Evolutionary conservation across 768 basidiomycete genomes (phyloP).

Genomic region (Peribolospora kevripleyi): DNA sequence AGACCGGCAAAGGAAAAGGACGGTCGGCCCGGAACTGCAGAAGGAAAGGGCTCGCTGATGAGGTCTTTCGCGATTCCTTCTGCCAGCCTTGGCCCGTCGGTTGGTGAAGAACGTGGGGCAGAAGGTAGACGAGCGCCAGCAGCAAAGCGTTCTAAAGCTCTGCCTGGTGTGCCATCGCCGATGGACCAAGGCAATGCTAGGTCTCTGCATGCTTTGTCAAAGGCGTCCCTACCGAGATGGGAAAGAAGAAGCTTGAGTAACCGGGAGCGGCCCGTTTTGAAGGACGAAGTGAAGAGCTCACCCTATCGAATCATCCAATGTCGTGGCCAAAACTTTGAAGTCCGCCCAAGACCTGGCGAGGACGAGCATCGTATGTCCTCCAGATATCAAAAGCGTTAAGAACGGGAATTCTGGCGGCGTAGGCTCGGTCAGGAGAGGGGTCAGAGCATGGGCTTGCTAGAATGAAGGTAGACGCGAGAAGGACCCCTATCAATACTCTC

Average conservation of each 20-base stretch:
- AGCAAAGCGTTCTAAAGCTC: conserved; percentile 46
- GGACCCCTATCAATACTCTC: background rate
- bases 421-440: conserved; percentile 35
- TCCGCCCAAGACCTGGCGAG: conserved; percentile 26
- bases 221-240: conserved; percentile 25
- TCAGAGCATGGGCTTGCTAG: conserved; percentile 80
- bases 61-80: conserved; percentile 4
- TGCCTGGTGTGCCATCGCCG: conserved; percentile 27
- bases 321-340: background rate
- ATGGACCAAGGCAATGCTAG: conserved; percentile 39
- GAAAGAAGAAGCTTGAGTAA: background rate
- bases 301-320: background rate
- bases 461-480: no score
- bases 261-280: background rate
- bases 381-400: conserved; percentile 58
- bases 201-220: conserved; percentile 55
- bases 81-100: background rate
- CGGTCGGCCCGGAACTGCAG: conserved; percentile 29
- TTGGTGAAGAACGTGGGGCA: background rate
- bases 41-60: conserved; percentile 14
- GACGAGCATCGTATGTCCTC: conserved; percentile 72
- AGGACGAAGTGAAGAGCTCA: background rate
- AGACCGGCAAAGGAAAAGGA: conserved; percentile 53
- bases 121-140: background rate
- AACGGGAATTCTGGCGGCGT: conserved; percentile 44